phyloP scores from a whole-genome alignment of 352 stramenopile species.

The Phytophthora podocarpi region DNA sequence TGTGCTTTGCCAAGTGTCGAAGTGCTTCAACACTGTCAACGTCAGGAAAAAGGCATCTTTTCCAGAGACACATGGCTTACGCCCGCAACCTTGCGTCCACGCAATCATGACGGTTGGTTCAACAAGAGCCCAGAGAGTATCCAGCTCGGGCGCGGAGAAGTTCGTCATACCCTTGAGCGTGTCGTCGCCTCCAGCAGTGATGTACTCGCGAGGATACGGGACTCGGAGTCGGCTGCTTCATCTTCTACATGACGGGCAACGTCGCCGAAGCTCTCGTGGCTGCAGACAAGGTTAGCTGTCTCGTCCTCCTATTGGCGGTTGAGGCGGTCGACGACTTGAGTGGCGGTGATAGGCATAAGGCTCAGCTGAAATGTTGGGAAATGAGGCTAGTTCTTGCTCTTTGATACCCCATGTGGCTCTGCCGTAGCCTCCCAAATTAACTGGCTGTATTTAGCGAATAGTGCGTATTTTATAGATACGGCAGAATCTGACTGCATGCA shows the following conservation, averaged over 20 bases:
- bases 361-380: too few relatives aligned
- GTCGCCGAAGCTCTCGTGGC: slow-evolving; percentile 13
- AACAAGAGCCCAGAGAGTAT: too few relatives aligned
- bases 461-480: too few relatives aligned
- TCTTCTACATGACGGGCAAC: slow-evolving; percentile 15
- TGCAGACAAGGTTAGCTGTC: slow-evolving; percentile 10
- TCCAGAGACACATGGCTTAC: neutral
- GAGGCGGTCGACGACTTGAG: slow-evolving; percentile 9
- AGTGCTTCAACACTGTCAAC: neutral
- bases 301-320: slow-evolving; percentile 12
- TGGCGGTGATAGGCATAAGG: too few relatives aligned
- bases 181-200: slow-evolving; percentile 1
- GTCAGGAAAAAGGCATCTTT: neutral
- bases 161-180: neutral
- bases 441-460: too few relatives aligned
- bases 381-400: too few relatives aligned
- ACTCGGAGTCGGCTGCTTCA: neutral
- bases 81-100: too few relatives aligned
- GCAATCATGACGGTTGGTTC: too few relatives aligned
- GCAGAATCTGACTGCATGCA: too few relatives aligned
- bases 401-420: too few relatives aligned
- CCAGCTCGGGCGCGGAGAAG: neutral
- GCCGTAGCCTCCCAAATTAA: too few relatives aligned
- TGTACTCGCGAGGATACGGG: slow-evolving; percentile 13
- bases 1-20: neutral